Percentiles rank a stretch among this genome's conserved stretches.
phyloP scores from a whole-genome alignment of 2,329 filamentous ascomycete species.

The Zasmidium cellare region DNA sequence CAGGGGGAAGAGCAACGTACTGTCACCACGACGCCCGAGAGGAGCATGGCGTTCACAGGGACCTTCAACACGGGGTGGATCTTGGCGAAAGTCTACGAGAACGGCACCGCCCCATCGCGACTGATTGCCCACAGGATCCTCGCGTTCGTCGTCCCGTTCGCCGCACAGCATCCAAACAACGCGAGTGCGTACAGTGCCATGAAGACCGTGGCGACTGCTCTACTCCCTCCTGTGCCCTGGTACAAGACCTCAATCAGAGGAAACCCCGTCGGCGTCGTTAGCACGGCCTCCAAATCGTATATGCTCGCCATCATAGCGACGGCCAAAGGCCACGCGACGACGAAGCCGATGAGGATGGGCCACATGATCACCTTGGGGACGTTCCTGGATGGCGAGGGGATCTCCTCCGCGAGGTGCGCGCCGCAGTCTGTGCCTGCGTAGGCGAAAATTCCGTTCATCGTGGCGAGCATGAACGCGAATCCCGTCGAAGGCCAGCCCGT shows the following conservation, averaged over 20 bases:
- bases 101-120: neutral
- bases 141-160: neutral
- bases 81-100: slow-evolving; percentile 11
- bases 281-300: slow-evolving; percentile 9
- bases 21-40: slow-evolving; percentile 50
- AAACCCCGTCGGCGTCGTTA: slow-evolving; percentile 5
- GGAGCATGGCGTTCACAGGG: slow-evolving; percentile 55
- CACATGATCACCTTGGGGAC: slow-evolving; percentile 43
- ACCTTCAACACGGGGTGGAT: slow-evolving; percentile 48
- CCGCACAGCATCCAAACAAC: neutral
- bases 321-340: slow-evolving; percentile 39
- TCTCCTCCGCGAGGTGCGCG: slow-evolving; percentile 22
- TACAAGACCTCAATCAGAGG: slow-evolving; percentile 15
- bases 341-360: slow-evolving; percentile 39
- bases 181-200: neutral
- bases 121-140: neutral
- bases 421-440: neutral
- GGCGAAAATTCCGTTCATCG: neutral
- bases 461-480: neutral
- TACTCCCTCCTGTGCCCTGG: slow-evolving; percentile 10
- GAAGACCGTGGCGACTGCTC: neutral
- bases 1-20: slow-evolving; percentile 26
- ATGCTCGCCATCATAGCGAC: slow-evolving; percentile 34
- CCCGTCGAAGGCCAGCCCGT: neutral
- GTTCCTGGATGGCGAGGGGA: slow-evolving; percentile 36